Percentiles rank a stretch among this genome's conserved stretches.
These are phyloP conservation scores for Smithsoniella earleae DNA, from an alignment of 163 green algal species.

Conservation along the genomic window DNA sequence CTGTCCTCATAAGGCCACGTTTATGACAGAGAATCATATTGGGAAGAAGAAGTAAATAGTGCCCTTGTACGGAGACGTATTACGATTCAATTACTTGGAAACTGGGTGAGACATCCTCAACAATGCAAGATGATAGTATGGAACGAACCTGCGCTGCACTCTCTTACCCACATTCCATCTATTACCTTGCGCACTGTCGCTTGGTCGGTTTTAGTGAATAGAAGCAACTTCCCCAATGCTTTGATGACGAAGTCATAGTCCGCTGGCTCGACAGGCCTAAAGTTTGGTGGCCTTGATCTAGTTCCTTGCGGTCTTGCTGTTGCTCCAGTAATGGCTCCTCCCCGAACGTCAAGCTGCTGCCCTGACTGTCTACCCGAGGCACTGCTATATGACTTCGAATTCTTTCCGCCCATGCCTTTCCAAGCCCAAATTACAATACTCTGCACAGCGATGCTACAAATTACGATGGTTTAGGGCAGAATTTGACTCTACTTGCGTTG, in stretches of 20 bases:
- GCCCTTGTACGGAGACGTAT: not conserved
- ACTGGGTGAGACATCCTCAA: too few species aligned
- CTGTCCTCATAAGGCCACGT: too few species aligned
- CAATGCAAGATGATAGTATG: not conserved
- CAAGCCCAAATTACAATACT: too few species aligned
- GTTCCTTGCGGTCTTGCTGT: not conserved
- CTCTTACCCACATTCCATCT: conserved; percentile 50
- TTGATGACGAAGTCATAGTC: conserved; percentile 41
- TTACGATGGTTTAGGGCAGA: too few species aligned
- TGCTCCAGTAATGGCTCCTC: not conserved
- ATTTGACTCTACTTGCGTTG: too few species aligned
- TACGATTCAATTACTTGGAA: too few species aligned
- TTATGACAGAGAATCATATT: too few species aligned
- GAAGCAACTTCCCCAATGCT: conserved; percentile 67
- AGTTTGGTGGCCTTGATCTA: not conserved
- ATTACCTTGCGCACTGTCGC: conserved; percentile 62
- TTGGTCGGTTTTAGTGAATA: conserved; percentile 74
- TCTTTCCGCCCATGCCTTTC: not conserved
- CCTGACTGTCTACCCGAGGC: not conserved
- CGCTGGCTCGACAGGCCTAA: not conserved
- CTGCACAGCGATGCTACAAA: too few species aligned
- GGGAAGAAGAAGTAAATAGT: not conserved
- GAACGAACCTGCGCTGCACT: not conserved
- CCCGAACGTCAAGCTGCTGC: not conserved
- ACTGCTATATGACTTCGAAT: conserved; percentile 14